Base-by-base conservation (phyloP, 176 grass and related monocot species). In the Raddia distichophylla region DNA sequence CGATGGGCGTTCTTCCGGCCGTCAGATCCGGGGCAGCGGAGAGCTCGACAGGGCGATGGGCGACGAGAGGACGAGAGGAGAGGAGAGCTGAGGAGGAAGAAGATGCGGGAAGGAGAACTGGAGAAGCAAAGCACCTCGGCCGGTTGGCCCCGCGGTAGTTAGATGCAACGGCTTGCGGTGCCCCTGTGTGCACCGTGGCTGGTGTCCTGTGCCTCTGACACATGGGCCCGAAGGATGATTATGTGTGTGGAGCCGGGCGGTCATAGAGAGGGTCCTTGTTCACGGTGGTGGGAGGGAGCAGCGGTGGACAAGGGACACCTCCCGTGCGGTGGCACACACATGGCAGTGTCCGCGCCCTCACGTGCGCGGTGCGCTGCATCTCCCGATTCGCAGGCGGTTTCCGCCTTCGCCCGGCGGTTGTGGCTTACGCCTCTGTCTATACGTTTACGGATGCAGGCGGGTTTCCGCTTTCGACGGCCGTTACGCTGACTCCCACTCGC, bases 131-230 rank as follows among this genome's bases (percentile, higher is more conserved):
- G 88, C 59, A 78, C 58, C 73, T 86, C 86, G 88, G 60, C 60
- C 53, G 18, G 83, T 82, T 90, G 88, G 60, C 51, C 53, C 33
- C 43, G 53, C 83, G 78, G 83, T 86, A 5, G 83, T 82, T 90
- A 68, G 87, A 85, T 44, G 82, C 82, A 81, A 89, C 82, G 63
- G 71, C 77, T 49, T 63, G 76, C 63, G 46, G 63, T 75, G 76
- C 70, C 62, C 12, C 6, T 32, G 13, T 42, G 48, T 16, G 27
- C 27, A 40, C 1, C 13, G 54, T 20, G 4, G 5, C 11, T 19
- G 14, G 20, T 2, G 20, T 5, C 9, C 4, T 37, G 3, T 10
- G 8, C 5, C 22, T 5, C 76, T 79, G 76, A 66, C 60, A 13
- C 0, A 10, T 8, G 61, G 76, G 76, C 20, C 75, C 45, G 8